Conservation (phyloP, 345 rosid species). For the Limnanthes douglasii region DNA sequence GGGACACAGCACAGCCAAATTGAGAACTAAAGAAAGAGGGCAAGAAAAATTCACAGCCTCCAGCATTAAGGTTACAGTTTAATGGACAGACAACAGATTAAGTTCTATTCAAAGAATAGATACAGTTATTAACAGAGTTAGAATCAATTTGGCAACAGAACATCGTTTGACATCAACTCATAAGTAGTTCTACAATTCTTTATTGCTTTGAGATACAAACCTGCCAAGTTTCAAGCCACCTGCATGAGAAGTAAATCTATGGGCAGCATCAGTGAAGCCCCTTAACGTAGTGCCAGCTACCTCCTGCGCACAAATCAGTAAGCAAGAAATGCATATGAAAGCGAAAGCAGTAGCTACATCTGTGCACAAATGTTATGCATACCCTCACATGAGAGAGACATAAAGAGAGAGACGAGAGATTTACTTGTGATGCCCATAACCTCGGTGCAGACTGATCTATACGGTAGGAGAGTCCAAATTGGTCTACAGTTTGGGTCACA, state of each 20-base stretch:
- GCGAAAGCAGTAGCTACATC: slow-evolving; percentile 5
- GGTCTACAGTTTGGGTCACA: slow-evolving; percentile 33
- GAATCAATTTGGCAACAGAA: not conserved
- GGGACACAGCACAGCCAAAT: no score
- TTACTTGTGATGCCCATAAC: slow-evolving; percentile 52
- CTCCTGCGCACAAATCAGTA: slow-evolving; percentile 19
- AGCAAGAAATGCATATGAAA: slow-evolving; percentile 6
- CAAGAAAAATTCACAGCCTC: no score
- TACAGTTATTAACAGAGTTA: not conserved
- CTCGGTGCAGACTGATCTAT: slow-evolving; percentile 34
- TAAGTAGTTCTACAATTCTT: not conserved
- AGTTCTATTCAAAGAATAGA: no score
- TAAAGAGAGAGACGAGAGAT: slow-evolving; percentile 10
- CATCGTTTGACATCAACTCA: not conserved
- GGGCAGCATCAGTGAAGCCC: slow-evolving; percentile 24
- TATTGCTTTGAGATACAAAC: slow-evolving; percentile 18
- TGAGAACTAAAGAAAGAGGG: no score
- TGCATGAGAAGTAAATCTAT: slow-evolving; percentile 39
- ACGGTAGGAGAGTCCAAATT: slow-evolving; percentile 27
- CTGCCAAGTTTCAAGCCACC: slow-evolving; percentile 58
- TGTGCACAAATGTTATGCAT: slow-evolving; percentile 1
- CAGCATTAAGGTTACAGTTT: no score
- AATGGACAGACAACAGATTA: no score
- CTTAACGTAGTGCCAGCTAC: slow-evolving; percentile 27
- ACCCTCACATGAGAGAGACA: slow-evolving; percentile 3